Conservation (phyloP, 192 early-diverging fungal species). For the Gryganskiella cystojenkinii region DNA sequence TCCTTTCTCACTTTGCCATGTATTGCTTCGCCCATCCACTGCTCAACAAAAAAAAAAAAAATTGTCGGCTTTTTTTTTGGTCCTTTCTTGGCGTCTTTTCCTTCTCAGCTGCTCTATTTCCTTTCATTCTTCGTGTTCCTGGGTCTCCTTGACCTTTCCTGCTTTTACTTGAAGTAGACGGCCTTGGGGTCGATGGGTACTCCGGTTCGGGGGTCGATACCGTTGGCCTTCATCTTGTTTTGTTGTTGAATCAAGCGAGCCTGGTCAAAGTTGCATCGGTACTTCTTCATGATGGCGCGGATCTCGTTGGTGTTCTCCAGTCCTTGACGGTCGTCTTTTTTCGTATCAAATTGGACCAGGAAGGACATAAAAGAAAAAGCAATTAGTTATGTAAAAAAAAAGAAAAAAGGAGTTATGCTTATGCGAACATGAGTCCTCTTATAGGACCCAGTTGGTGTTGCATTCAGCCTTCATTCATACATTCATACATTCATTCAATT, state of each 20-base stretch:
- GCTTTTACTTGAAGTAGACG: conserved; percentile 58
- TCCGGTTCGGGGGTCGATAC: conserved; percentile 68
- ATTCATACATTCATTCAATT: too few relatives aligned
- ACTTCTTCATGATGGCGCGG: conserved; percentile 63
- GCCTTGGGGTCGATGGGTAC: conserved; percentile 67
- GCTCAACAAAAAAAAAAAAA: too few relatives aligned
- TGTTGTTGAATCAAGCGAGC: conserved; percentile 66
- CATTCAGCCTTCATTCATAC: too few relatives aligned
- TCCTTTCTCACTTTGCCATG: too few relatives aligned
- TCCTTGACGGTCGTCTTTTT: conserved; percentile 60
- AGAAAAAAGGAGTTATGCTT: too few relatives aligned
- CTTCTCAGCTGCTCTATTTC: too few relatives aligned
- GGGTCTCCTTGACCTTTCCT: background rate
- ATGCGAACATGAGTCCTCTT: too few relatives aligned
- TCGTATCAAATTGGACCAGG: background rate
- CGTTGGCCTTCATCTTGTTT: conserved; percentile 64
- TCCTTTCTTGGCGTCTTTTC: background rate
- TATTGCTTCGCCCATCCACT: too few relatives aligned
- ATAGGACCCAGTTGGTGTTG: background rate
- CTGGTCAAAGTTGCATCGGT: conserved; percentile 66
- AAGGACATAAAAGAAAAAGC: background rate
- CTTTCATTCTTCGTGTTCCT: too few relatives aligned
- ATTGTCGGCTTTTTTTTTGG: background rate
- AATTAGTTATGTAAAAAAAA: background rate
- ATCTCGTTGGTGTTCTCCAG: conserved; percentile 65